phyloP scores from a whole-genome alignment of 2,329 filamentous ascomycete genomes.

The Cladophialophora yegresii region DNA sequence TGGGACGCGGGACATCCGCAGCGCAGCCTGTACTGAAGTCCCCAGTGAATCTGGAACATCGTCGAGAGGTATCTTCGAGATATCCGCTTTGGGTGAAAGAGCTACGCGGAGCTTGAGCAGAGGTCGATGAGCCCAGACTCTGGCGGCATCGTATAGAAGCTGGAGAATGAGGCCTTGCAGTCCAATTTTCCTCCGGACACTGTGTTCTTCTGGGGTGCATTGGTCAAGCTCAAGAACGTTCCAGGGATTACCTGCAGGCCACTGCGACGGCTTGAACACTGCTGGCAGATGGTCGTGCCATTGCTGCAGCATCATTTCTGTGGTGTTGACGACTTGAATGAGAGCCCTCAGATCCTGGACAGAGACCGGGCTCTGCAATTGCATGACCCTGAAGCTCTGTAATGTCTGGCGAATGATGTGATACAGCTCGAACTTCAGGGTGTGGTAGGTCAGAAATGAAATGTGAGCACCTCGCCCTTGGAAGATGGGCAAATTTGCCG shows the following conservation, averaged over 20 bases:
- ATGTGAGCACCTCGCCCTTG: not conserved
- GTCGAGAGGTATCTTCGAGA: constrained; percentile 7
- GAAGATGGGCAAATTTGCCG: constrained; percentile 6
- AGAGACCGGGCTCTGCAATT: constrained; percentile 16
- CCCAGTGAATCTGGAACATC: constrained; percentile 21
- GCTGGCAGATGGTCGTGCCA: constrained; percentile 19
- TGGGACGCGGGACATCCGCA: constrained; percentile 39
- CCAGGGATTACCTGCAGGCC: constrained; percentile 15
- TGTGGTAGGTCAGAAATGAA: constrained; percentile 37
- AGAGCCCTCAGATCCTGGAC: constrained; percentile 19
- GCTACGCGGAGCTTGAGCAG: constrained; percentile 35
- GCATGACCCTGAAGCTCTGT: constrained; percentile 32
- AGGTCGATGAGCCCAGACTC: constrained; percentile 37
- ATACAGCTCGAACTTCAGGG: constrained; percentile 39
- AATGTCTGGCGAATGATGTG: constrained; percentile 38
- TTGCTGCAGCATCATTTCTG: constrained; percentile 20
- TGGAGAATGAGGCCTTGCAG: constrained; percentile 36
- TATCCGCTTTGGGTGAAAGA: constrained; percentile 9
- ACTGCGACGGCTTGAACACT: constrained; percentile 19
- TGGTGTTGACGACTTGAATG: constrained; percentile 22
- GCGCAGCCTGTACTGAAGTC: constrained; percentile 37
- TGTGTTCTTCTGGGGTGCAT: constrained; percentile 10
- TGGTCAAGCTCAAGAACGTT: constrained; percentile 19
- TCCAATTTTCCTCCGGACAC: constrained; percentile 19
- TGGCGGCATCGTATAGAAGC: constrained; percentile 37